A percentile compares a stretch with the other conserved stretches of the same genome.
Evolutionary conservation across 2,329 filamentous ascomycete species (phyloP).

Genomic region (Beauveria asiatica): DNA sequence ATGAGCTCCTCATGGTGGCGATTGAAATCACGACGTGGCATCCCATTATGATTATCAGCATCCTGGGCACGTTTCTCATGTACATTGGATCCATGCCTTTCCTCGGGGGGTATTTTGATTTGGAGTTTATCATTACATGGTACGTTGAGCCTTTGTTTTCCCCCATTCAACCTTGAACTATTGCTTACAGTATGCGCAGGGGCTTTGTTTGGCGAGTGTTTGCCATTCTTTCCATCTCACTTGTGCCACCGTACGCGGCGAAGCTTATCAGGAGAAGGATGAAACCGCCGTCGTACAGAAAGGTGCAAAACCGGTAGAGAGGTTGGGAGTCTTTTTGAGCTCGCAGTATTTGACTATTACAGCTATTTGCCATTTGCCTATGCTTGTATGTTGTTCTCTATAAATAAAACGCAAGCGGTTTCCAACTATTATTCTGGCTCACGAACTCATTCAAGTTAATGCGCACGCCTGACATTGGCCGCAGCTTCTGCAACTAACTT

Average conservation of each 20-base stretch:
- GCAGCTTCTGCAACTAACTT: too few species aligned
- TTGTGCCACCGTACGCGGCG: slow-evolving; percentile 79
- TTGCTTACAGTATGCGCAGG: slow-evolving; percentile 32
- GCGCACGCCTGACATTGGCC: too few species aligned
- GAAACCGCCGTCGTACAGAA: slow-evolving; percentile 89
- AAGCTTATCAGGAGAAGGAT: slow-evolving; percentile 79
- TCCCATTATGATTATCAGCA: slow-evolving; percentile 76
- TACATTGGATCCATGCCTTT: slow-evolving; percentile 81
- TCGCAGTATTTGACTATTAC: not conserved
- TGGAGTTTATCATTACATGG: slow-evolving; percentile 66
- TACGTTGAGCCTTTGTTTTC: slow-evolving; percentile 28
- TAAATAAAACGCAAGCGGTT: not conserved
- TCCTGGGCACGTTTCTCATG: slow-evolving; percentile 73
- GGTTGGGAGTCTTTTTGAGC: not conserved
- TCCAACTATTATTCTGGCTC: too few species aligned
- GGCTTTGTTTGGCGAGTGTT: slow-evolving; percentile 83
- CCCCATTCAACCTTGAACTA: not conserved
- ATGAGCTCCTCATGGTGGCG: slow-evolving; percentile 95
- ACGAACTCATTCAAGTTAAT: too few species aligned
- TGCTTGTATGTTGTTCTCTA: not conserved
- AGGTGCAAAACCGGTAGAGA: slow-evolving; percentile 63
- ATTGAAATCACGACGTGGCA: slow-evolving; percentile 98
- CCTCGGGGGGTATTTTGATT: slow-evolving; percentile 80
- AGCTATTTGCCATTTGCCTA: not conserved
- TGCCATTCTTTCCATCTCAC: slow-evolving; percentile 68